phyloP scores from a whole-genome alignment of 2,329 filamentous ascomycete species.

The Tolypocladium tundrense region DNA sequence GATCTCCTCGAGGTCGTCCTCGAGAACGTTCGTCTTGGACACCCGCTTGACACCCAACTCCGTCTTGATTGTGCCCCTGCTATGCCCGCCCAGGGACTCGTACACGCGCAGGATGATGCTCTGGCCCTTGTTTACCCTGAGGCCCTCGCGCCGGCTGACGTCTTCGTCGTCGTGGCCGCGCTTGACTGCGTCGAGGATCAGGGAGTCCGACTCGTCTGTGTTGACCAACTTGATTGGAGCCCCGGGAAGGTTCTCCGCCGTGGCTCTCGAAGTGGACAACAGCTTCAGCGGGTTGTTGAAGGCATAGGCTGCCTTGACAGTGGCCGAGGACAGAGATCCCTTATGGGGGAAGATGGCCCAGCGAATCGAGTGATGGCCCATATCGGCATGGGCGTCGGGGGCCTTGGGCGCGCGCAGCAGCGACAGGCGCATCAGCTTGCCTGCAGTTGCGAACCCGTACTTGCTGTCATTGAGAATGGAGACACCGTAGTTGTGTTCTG shows the following conservation, averaged over 20 bases:
- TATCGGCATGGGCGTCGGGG: conserved; percentile 86
- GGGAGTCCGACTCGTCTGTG: conserved; percentile 38
- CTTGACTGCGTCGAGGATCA: conserved; percentile 86
- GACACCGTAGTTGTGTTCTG: conserved; percentile 79
- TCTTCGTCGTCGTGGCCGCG: conserved; percentile 83
- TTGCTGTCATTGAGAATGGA: conserved; percentile 92
- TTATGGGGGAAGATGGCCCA: conserved; percentile 85
- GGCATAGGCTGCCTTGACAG: conserved; percentile 74
- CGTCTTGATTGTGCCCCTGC: conserved; percentile 59
- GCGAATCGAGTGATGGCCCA: conserved; percentile 78
- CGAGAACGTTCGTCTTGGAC: conserved; percentile 76
- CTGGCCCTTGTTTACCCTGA: conserved; percentile 58
- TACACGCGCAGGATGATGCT: conserved; percentile 81
- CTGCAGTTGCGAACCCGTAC: conserved; percentile 86
- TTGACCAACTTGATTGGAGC: conserved; percentile 58
- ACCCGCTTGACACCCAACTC: conserved; percentile 63
- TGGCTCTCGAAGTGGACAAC: conserved; percentile 16
- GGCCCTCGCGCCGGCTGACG: conserved; percentile 48
- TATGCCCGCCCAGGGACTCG: conserved; percentile 76
- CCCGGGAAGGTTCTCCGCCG: conserved; percentile 14
- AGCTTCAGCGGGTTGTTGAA: conserved; percentile 72
- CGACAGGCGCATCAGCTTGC: conserved; percentile 81
- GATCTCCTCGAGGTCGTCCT: conserved; percentile 70
- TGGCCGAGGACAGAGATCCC: conserved; percentile 59
- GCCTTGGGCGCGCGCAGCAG: conserved; percentile 83